These are phyloP conservation scores for Cryphonectria nitschkei DNA, from an alignment of 2,329 filamentous ascomycete species.

Conservation along the genomic window DNA sequence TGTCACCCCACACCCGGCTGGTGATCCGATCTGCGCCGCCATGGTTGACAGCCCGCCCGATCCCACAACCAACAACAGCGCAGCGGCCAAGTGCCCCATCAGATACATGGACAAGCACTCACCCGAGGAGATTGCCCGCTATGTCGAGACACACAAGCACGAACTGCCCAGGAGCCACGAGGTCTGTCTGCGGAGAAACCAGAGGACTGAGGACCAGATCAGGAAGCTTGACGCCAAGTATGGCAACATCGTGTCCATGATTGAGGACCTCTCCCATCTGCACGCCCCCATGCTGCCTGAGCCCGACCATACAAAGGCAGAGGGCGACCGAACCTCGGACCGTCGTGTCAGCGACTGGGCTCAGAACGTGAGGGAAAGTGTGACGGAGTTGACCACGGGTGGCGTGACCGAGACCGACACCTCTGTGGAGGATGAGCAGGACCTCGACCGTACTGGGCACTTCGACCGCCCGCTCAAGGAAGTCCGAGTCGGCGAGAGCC, in stretches of 20 bases:
- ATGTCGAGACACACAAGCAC: conserved; percentile 94
- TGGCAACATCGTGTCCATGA: conserved; percentile 90
- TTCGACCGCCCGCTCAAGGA: conserved; percentile 88
- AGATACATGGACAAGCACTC: conserved; percentile 91
- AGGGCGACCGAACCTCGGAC: conserved; percentile 57
- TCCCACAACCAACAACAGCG: conserved; percentile 52
- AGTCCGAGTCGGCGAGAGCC: conserved; percentile 89
- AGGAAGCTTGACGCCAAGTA: conserved; percentile 93
- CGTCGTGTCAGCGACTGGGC: conserved; percentile 87
- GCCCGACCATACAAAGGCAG: conserved; percentile 49
- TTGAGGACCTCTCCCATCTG: conserved; percentile 83
- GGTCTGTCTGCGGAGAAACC: conserved; percentile 87
- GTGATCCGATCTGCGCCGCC: conserved; percentile 66
- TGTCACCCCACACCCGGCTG: conserved; percentile 51
- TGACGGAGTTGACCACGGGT: conserved; percentile 38
- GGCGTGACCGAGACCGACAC: conserved; percentile 41
- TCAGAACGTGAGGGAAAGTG: conserved; percentile 68
- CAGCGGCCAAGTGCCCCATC: conserved; percentile 79
- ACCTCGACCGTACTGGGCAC: conserved; percentile 68
- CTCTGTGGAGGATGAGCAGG: conserved; percentile 48
- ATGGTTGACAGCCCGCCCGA: conserved; percentile 64
- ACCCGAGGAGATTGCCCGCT: conserved; percentile 88
- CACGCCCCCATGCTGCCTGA: conserved; percentile 84
- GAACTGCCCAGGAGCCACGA: conserved; percentile 92
- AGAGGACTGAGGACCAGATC: conserved; percentile 83